Evolutionary conservation across 345 rosid species (phyloP), one percentile per base, ranked within the genome.

Genomic region (Lepidium aucheri): DNA sequence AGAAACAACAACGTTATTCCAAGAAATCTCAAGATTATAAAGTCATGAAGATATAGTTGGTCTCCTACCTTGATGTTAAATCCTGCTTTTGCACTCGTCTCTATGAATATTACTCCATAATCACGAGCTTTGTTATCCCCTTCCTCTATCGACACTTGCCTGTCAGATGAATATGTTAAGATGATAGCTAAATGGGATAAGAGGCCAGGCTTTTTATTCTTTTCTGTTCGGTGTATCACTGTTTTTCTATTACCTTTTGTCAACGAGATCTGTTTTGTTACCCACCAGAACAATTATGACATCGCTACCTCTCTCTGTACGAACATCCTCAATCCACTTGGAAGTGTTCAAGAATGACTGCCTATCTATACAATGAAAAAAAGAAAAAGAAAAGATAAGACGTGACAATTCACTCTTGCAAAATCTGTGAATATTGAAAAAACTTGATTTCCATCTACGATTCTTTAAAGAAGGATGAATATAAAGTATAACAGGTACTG

Each of bases 91-190:
- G 98, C 98, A 62, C 98, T 92, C 8, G 98, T 89, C 76, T 92
- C 95, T 36, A 92, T 83, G 70, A 92, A 92, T 86, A 92, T 89
- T 14, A 92, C 88, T 51, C 96, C 95, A 62, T 68, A 75, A 62
- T 92, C 98, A 16, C 83, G 82, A 71, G 96, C 85, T 77, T 86
- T 92, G 78, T 76, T 80, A 59, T 89, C 96, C 43, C 98, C 98
- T 65, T 92, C 98, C 81, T 92, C 98, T 51, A 86, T 89, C 0
- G 98, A 89, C n/a, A 89, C 98, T 68, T 92, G 96, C 80, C 98
- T 92, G 81, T 73, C 67, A 41, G 50, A 63, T 53, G 24, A 4
- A 54, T 63, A 18, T 28, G 28, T 54, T 9, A 50, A 59, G 53
- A 9, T 39, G 35, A 47, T 58, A 10, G 65, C 35, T 49, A 11